These are phyloP conservation scores for Thelonectria rubi DNA, from an alignment of 2,329 filamentous ascomycete species.

Conservation along the genomic window DNA sequence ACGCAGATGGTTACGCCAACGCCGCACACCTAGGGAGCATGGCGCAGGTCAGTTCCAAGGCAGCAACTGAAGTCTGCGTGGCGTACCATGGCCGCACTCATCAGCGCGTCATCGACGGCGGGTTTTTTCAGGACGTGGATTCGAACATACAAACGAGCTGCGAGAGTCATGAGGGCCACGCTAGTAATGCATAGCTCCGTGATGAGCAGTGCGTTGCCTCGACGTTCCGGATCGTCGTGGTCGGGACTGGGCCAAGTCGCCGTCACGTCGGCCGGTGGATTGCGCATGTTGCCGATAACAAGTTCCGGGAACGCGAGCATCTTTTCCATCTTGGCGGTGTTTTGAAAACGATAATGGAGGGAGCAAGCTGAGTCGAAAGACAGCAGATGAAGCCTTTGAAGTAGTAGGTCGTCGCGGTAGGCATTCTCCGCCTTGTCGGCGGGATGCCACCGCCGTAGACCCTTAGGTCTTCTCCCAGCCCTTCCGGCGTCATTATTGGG, in stretches of 20 bases:
- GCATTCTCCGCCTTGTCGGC: no score
- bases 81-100: constrained; percentile 52
- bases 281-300: constrained; percentile 44
- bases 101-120: constrained; percentile 54
- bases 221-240: constrained; percentile 48
- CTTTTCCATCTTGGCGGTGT: no score
- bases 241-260: constrained; percentile 52
- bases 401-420: no score
- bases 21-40: constrained; percentile 43
- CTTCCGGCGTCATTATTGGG: no score
- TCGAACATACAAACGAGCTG: constrained; percentile 51
- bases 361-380: no score
- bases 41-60: constrained; percentile 21
- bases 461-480: no score
- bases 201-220: constrained; percentile 50
- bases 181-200: constrained; percentile 49
- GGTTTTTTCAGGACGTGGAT: constrained; percentile 45
- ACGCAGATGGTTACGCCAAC: constrained; percentile 47
- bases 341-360: no score
- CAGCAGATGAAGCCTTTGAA: no score
- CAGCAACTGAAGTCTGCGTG: constrained; percentile 18
- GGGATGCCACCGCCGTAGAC: no score
- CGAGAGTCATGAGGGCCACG: constrained; percentile 47
- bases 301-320: constrained; percentile 15
- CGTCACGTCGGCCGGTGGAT: constrained; percentile 48